phyloP scores from a whole-genome alignment of 768 basidiomycete species.

The Pulveroboletus ravenelii region DNA sequence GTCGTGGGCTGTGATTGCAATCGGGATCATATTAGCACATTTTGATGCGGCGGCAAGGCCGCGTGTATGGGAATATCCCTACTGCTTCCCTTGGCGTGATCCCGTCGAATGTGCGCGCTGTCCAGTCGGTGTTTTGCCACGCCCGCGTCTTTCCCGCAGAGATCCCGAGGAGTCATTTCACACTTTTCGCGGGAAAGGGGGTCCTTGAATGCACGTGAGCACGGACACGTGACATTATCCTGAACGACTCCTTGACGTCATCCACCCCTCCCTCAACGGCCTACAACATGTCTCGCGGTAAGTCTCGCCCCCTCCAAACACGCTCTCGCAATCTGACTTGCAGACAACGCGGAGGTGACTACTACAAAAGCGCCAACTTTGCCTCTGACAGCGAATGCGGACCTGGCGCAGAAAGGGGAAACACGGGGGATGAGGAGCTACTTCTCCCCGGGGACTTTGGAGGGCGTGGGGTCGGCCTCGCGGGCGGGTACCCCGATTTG shows the following conservation, averaged over 20 bases:
- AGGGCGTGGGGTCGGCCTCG: slow-evolving; percentile 1
- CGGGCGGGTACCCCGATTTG: background rate
- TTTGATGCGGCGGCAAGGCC: slow-evolving; percentile 35
- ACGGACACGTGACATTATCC: too few species aligned
- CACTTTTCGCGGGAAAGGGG: too few species aligned
- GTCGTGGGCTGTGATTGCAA: background rate
- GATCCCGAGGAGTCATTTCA: too few species aligned
- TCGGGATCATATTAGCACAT: background rate
- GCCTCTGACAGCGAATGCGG: slow-evolving; percentile 1
- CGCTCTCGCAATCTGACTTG: too few species aligned
- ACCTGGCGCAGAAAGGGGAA: too few species aligned
- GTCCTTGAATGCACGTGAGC: too few species aligned
- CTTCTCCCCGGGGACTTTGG: slow-evolving; percentile 4
- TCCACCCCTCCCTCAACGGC: slow-evolving; percentile 3
- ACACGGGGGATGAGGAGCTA: background rate
- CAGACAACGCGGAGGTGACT: slow-evolving; percentile 1
- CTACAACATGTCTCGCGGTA: slow-evolving; percentile 6
- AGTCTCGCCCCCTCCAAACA: too few species aligned
- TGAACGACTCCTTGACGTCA: background rate
- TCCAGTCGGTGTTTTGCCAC: slow-evolving; percentile 78
- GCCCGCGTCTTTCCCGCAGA: too few species aligned
- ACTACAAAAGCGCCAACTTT: background rate
- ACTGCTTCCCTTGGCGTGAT: slow-evolving; percentile 76
- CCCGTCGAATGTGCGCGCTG: slow-evolving; percentile 54
- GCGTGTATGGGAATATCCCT: slow-evolving; percentile 75